Percentiles rank a stretch among this genome's conserved stretches.
phyloP scores from a whole-genome alignment of 805 yeast genomes.

The Dipodascus albidus region DNA sequence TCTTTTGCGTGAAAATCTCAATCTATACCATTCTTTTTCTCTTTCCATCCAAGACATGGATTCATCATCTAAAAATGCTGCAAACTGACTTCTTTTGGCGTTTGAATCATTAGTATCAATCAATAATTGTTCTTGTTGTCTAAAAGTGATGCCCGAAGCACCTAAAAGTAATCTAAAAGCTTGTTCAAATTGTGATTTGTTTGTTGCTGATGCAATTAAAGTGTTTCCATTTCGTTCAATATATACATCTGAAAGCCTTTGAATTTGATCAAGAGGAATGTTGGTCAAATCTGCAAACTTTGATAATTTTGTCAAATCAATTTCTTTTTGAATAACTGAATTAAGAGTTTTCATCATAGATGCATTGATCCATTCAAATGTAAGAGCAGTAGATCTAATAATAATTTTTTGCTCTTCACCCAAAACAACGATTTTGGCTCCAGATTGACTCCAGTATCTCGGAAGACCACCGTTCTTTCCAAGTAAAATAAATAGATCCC shows the following conservation, averaged over 20 bases:
- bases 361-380: constrained; percentile 34
- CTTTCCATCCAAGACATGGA: constrained; percentile 1
- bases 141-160: background rate
- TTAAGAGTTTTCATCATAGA: constrained; percentile 27
- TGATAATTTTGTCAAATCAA: constrained; percentile 23
- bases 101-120: constrained; percentile 11
- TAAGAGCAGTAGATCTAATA: constrained; percentile 31
- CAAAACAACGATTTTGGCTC: constrained; percentile 30
- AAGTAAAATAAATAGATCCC: constrained; percentile 32
- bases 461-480: constrained; percentile 31
- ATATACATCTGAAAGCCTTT: constrained; percentile 21
- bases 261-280: constrained; percentile 17
- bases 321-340: constrained; percentile 19
- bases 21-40: background rate
- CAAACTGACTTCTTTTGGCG: constrained; percentile 5
- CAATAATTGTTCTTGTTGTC: constrained; percentile 3
- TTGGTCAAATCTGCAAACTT: constrained; percentile 7
- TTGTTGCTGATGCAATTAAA: background rate
- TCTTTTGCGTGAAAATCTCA: background rate
- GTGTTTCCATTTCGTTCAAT: constrained; percentile 9
- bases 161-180: background rate
- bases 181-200: background rate
- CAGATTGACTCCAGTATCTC: constrained; percentile 31
- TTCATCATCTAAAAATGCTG: constrained; percentile 8
- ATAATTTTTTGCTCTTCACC: constrained; percentile 24